Base-by-base conservation (phyloP, 2,329 filamentous ascomycete genomes). In the Aspergillus versicolor region DNA sequence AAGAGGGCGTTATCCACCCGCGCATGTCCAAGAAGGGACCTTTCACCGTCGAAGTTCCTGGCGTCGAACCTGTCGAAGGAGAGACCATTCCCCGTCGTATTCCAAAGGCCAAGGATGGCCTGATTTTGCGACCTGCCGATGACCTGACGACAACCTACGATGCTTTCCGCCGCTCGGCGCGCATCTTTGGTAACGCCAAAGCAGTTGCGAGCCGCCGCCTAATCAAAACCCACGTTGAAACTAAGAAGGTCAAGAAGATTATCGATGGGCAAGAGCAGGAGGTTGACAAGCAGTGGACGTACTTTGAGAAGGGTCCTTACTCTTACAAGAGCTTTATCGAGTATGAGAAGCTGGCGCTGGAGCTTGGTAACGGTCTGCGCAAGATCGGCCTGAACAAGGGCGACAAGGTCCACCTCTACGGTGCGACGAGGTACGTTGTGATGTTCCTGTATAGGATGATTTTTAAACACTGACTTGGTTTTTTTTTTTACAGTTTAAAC, bases 241-340 rank as follows among this genome's bases (percentile, higher is more conserved):
- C 84, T 65, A 96, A 93, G 81, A 94, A 91, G 82, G 80, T 96
- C 65, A 89, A 92, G 82, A 96, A 95, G 83, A 82, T 91, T 50
- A 80, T 96, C 57, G 90, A 95, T 69, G 92, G 92, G 65, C 83
- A 89, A 72, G 83, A 91, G 74, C 80, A 82, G 63, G 85, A 92
- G 77, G 85, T 94, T 34, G 90, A 95, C 62, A 96, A 96, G 85
- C 85, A 93, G 74, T 96, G 92, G 92, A 87, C 88, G 52, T 95
- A 87, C 77, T 95, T 91, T 66, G 92, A 96, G 81, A 85, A 95
- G 64, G 88, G 88, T 60, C 80, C 81, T 48, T 96, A 89, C 79
- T 81, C 82, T 44, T 96, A 87, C 79, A 80, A 88, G 70, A 91
- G 86, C 66, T 95, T 92, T 77, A 81, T 83, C 67, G 88, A 96